Conservation (phyloP, 2,329 filamentous ascomycete species). For the Dothiorella sarmentorum region DNA sequence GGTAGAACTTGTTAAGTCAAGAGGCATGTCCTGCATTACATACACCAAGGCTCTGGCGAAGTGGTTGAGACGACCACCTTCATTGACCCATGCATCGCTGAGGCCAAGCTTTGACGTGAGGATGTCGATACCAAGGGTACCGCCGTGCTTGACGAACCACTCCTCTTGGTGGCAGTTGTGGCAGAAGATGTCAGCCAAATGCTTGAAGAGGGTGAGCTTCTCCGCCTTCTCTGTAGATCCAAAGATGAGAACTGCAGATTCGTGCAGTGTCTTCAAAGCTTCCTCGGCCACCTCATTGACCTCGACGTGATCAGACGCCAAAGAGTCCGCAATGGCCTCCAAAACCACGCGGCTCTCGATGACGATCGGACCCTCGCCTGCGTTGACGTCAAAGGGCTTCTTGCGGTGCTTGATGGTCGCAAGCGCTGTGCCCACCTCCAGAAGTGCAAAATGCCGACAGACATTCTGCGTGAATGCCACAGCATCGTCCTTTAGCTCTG, state of each 20-base stretch:
- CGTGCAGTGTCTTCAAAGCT: constrained; percentile 74
- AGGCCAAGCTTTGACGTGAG: constrained; percentile 81
- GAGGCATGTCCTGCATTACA: constrained; percentile 96
- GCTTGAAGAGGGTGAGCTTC: constrained; percentile 77
- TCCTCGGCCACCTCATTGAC: constrained; percentile 80
- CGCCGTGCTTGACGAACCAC: constrained; percentile 97
- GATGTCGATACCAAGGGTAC: constrained; percentile 84
- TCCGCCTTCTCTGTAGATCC: constrained; percentile 69
- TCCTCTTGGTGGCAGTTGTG: constrained; percentile 97
- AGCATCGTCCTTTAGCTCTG: constrained; percentile 74
- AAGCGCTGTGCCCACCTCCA: constrained; percentile 85
- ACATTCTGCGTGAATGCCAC: constrained; percentile 73
- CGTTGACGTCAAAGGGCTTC: constrained; percentile 77
- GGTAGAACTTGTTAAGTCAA: constrained; percentile 87
- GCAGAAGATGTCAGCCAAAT: constrained; percentile 79
- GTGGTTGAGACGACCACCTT: constrained; percentile 67
- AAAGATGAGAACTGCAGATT: constrained; percentile 73
- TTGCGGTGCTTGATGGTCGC: constrained; percentile 72
- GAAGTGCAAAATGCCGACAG: constrained; percentile 82
- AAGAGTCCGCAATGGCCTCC: constrained; percentile 83
- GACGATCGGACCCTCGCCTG: constrained; percentile 81
- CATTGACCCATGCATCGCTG: constrained; percentile 76
- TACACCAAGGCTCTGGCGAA: constrained; percentile 91
- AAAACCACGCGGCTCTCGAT: constrained; percentile 84
- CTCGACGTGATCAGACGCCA: constrained; percentile 77